phyloP scores from a whole-genome alignment of 2,329 filamentous ascomycete genomes.

The Phaeomoniella chlamydospora region DNA sequence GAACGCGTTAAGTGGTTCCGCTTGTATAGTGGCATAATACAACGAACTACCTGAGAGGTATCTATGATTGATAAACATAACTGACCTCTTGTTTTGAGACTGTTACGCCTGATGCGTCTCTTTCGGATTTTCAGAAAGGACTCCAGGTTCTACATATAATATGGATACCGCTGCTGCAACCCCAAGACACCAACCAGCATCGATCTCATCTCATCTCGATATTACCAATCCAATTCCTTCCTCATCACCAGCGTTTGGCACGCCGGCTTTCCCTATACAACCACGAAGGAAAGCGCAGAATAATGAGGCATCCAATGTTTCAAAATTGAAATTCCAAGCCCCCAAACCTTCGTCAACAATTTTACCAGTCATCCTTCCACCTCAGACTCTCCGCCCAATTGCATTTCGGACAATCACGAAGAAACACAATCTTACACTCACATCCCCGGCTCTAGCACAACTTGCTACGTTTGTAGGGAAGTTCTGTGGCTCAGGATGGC shows the following conservation, averaged over 20 bases:
- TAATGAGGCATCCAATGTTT: conserved; percentile 22
- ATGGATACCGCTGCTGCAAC: conserved; percentile 6
- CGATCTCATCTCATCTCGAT: conserved; percentile 8
- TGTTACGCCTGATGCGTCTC: no score
- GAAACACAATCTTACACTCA: conserved; percentile 88
- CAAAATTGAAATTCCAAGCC: conserved; percentile 8
- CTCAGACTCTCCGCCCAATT: conserved; percentile 71
- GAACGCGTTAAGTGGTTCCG: not conserved
- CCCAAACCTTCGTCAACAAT: conserved; percentile 37
- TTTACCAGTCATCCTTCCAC: conserved; percentile 77
- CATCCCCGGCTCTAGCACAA: conserved; percentile 69
- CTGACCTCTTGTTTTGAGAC: no score
- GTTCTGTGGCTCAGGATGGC: conserved; percentile 91
- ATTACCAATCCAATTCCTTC: conserved; percentile 55
- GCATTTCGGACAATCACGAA: conserved; percentile 95
- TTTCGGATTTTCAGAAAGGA: no score
- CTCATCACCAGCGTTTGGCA: conserved; percentile 81
- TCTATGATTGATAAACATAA: no score
- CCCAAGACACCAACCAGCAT: conserved; percentile 6
- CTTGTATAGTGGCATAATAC: no score
- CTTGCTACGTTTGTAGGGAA: conserved; percentile 82
- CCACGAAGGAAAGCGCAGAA: conserved; percentile 16
- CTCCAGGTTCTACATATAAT: no score
- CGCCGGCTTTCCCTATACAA: conserved; percentile 61
- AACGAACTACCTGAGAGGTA: no score